Base-by-base conservation (phyloP, 1,284 basidiomycete species). In the Austroboletus novae-zelandiae region DNA sequence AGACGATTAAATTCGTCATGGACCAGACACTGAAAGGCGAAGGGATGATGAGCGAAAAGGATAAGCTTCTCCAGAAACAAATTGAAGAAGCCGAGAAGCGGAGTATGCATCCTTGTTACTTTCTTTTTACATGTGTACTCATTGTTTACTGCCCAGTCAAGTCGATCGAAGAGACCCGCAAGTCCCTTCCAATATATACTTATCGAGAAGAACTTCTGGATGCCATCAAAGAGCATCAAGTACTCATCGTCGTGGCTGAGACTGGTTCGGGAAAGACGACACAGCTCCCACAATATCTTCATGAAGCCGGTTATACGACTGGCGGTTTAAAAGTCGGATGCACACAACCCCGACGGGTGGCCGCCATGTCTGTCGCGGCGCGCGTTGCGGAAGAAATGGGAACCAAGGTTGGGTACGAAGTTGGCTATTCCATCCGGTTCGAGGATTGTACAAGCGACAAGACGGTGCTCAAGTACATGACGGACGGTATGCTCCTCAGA, bases 361-460 rank as follows among this genome's bases (percentile, higher is more conserved):
- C 97, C 4, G 97, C 97, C 30, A 99, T 99, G 97, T 96, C 92
- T 41, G 97, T 99, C 44, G 97, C 97, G 2, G 94, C 94, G 5
- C 94, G 97, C 74, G 97, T 99, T 4, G 96, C 96, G 0, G 97
- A 99, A 57, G 97, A 99, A 72, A 94, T 99, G 87, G 97, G 95
- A 5, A 89, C 87, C 6, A 90, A 97, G 65, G 84, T 99, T 20
- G 97, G 97, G 4, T 90, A 95, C 60, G 95, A 98, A 71, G 96
- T 98, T 54, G 97, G 97, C 14, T 99, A 99, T 71, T 94, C 93
- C 30, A 99, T 99, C 61, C 92, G 97, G 32, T 99, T 99, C 73
- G 97, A 99, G 71, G 96, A 99, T 70, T 97, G 94, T 71, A 99
- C 97, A 10, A 96, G 92, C 71, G 94, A 96, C 76, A 98, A 94